Evolutionary conservation across 441 rosid species (phyloP).

Genomic region (Syzygium malaccense): DNA sequence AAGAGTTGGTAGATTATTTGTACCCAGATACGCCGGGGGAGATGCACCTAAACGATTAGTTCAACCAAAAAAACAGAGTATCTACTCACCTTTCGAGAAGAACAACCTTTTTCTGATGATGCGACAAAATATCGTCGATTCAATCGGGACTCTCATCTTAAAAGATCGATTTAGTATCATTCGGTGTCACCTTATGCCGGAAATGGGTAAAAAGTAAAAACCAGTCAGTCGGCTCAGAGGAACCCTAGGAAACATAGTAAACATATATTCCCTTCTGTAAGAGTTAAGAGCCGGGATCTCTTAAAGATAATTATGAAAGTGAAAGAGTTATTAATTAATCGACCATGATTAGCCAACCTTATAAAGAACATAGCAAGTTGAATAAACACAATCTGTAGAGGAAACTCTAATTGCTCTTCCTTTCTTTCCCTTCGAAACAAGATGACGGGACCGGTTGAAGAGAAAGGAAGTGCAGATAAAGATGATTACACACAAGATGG

Average conservation of each 20-base stretch:
- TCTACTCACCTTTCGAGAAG: not conserved
- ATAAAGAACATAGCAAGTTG: not conserved
- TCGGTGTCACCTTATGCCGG: not conserved
- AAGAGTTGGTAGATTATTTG: not conserved
- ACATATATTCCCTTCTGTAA: not conserved
- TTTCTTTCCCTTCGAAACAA: not conserved
- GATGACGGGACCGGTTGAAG: constrained; percentile 23
- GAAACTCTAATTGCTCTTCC: not conserved
- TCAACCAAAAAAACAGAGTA: too few species aligned
- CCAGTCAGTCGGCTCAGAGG: not conserved
- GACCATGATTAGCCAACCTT: not conserved
- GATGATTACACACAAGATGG: constrained; percentile 27
- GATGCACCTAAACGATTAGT: not conserved
- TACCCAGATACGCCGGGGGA: not conserved
- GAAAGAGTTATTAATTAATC: not conserved
- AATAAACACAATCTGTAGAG: not conserved
- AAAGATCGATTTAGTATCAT: not conserved
- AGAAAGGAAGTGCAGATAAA: constrained; percentile 14
- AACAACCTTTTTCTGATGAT: not conserved
- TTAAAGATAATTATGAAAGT: not conserved
- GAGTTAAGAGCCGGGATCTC: not conserved
- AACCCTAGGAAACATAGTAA: not conserved
- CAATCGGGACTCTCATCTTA: not conserved
- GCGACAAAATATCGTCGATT: not conserved
- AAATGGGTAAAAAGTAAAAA: not conserved